Percentiles rank a stretch among this genome's conserved stretches.
Evolutionary conservation across 2,329 filamentous ascomycete genomes (phyloP).

Genomic region (Cladosporium sp.): DNA sequence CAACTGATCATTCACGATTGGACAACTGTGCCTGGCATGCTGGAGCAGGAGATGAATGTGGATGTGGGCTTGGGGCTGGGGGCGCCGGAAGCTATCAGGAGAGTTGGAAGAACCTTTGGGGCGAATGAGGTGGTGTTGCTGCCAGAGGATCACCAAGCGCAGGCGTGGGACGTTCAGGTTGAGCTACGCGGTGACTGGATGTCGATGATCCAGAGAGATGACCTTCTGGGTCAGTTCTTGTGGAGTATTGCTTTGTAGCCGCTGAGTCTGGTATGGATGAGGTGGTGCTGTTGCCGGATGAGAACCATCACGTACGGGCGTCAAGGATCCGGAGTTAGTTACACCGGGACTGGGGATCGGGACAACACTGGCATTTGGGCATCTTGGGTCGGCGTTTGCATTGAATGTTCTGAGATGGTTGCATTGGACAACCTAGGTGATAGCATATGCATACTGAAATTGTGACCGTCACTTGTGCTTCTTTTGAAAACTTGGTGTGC

Average conservation of each 20-base stretch:
- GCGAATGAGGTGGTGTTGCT: conserved; percentile 23
- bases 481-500: too few species aligned
- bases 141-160: conserved; percentile 20
- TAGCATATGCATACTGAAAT: too few species aligned
- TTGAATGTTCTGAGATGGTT: too few species aligned
- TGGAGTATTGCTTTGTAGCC: not conserved
- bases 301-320: too few species aligned
- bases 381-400: not conserved
- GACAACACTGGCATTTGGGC: not conserved
- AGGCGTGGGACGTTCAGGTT: conserved; percentile 29
- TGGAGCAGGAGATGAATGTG: conserved; percentile 20
- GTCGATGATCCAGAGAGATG: conserved; percentile 23
- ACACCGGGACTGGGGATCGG: conserved; percentile 12
- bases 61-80: conserved; percentile 26
- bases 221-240: not conserved
- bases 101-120: conserved; percentile 20
- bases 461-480: too few species aligned
- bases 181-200: conserved; percentile 22
- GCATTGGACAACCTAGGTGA: too few species aligned
- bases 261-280: not conserved
- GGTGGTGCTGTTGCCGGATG: conserved; percentile 24
- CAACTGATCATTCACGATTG: conserved; percentile 28
- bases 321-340: too few species aligned
- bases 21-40: conserved; percentile 19
- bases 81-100: conserved; percentile 22